These are phyloP conservation scores for Eimeria acervulina DNA, from an alignment of 169 alveolate genomes.

Conservation along the genomic window DNA sequence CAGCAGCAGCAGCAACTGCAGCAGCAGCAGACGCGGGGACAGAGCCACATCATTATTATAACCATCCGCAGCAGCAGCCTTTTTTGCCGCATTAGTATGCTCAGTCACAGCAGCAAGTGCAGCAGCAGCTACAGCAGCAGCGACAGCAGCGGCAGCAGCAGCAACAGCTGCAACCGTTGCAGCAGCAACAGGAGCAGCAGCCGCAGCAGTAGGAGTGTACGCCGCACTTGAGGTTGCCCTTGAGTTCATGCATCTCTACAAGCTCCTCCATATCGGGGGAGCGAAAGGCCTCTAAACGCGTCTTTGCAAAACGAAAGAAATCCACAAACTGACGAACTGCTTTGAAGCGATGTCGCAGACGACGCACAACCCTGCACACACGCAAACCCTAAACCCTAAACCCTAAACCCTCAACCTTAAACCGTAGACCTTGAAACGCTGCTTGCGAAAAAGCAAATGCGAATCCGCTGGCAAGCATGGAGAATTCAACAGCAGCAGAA, in stretches of 20 bases:
- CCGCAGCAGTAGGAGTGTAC: slow-evolving; percentile 9
- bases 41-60: not conserved
- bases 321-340: not conserved
- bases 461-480: not conserved
- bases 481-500: not conserved
- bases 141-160: slow-evolving; percentile 23
- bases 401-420: slow-evolving; percentile 7
- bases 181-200: not conserved
- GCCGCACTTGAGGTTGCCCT: not conserved
- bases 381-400: not conserved
- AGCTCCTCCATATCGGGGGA: not conserved
- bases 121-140: slow-evolving; percentile 32
- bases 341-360: slow-evolving; percentile 35
- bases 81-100: not conserved
- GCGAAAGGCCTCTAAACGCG: slow-evolving; percentile 2
- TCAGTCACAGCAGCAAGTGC: too few relatives aligned
- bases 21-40: not conserved
- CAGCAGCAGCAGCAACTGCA: slow-evolving; percentile 9
- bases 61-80: not conserved
- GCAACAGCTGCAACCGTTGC: not conserved
- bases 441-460: not conserved
- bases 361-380: not conserved
- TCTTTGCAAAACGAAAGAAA: slow-evolving; percentile 38
- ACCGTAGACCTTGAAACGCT: not conserved
- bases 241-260: not conserved